Base-by-base conservation (phyloP, 83 land plant genomes). In the Diphasiastrum complanatum region DNA sequence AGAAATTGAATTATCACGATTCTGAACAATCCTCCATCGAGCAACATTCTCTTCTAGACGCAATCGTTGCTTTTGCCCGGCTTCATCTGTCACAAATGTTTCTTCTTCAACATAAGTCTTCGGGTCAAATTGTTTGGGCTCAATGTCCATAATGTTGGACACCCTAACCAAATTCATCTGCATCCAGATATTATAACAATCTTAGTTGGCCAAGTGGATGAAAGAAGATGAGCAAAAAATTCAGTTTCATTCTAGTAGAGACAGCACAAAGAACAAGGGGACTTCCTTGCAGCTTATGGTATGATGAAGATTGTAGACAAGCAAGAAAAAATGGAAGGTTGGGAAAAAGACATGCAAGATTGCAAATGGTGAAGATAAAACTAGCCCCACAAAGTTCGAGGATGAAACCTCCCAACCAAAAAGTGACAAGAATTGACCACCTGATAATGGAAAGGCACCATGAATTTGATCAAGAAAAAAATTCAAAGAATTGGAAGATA, bases 111-210 rank as follows among this genome's bases (percentile, higher is more conserved):
- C 86, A 60, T 78, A 95, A 53, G 99, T 86, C 70, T 86, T 83
- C 0, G 97, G 93, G 77, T 95, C 93, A 79, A 95, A 95, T 30
- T 96, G 97, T 49, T 80, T 89, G 41, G 79, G 77, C 33, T 95
- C 99, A 58, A 95, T 82, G 43, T 83, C 97, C 93, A 95, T 86
- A 16, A 95, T 95, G 66, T 95, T 95, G 28, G 99, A 95, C 35
- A 89, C 83, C 75, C 81, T 77, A 33, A 95, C 86, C 68, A 95
- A 57, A 64, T 95, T 82, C 85, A 95, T 82, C 97, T 95, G 82
- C 70, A 78, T 71, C 19, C 48, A n/a, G 8, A 47, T 56, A 14
- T 3, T 14, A 18, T 1, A n/a, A 3, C 38, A 26, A 19, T n/a
- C n/a, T n/a, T 41, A 41, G 45, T 41, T 41, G 18, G 12, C 45